phyloP scores from a whole-genome alignment of 129 eudicot genomes.

The Helianthus tuberosus region DNA sequence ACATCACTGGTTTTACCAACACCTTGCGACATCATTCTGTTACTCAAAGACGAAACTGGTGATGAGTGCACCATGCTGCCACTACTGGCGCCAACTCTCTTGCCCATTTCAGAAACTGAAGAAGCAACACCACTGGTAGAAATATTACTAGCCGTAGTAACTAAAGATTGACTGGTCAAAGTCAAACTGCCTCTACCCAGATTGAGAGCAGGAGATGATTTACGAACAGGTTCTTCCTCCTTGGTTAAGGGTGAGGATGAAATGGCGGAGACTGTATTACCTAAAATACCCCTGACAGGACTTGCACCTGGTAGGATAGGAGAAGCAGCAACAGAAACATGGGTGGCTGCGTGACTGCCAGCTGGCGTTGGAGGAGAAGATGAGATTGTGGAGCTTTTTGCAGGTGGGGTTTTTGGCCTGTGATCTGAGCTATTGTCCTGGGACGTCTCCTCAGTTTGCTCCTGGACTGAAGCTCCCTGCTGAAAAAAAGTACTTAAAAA shows the following conservation, averaged over 20 bases:
- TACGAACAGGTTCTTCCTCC: conserved; percentile 88
- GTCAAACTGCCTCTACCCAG: conserved; percentile 58
- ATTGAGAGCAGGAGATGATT: conserved; percentile 71
- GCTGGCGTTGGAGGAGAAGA: conserved; percentile 71
- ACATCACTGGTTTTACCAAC: conserved; percentile 52
- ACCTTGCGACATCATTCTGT: conserved; percentile 70
- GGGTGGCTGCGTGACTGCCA: conserved; percentile 50
- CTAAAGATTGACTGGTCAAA: conserved; percentile 50
- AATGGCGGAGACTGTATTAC: conserved; percentile 38
- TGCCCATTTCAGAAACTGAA: conserved; percentile 65
- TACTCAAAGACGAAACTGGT: conserved; percentile 64
- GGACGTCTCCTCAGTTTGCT: conserved; percentile 69
- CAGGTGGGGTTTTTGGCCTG: conserved; percentile 72
- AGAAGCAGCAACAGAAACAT: conserved; percentile 42
- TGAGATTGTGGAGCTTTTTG: conserved; percentile 52
- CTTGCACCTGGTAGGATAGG: conserved; percentile 42
- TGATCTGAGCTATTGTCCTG: conserved; percentile 69
- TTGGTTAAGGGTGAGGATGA: conserved; percentile 58
- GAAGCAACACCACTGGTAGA: conserved; percentile 65
- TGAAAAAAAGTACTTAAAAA: conserved; percentile 30
- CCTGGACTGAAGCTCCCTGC: conserved; percentile 59
- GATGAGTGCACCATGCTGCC: conserved; percentile 46
- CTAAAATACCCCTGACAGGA: conserved; percentile 47
- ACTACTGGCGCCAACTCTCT: conserved; percentile 46
- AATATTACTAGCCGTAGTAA: conserved; percentile 45